A percentile compares a stretch with the other conserved stretches of the same genome.
These are phyloP conservation scores for Tuber borchii DNA, from an alignment of 495 filamentous ascomycete species.

Conservation along the genomic window DNA sequence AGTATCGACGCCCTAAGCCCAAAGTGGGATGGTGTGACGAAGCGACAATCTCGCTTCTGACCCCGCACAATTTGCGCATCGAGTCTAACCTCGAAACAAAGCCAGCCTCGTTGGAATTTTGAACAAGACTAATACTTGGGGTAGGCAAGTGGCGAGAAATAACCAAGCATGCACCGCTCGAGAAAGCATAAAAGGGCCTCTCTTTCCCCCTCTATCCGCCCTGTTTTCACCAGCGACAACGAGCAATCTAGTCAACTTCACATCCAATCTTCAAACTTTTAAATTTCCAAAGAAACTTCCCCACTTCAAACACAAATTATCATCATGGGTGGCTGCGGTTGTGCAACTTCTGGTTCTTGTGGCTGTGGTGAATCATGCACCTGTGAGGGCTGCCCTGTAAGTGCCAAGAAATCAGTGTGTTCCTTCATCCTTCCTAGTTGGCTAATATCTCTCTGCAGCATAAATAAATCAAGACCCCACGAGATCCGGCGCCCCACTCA, in stretches of 20 bases:
- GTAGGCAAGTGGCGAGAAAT: neutral
- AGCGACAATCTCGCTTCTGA: neutral
- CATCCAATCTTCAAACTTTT: neutral
- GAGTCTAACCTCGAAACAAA: neutral
- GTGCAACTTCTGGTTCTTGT: neutral
- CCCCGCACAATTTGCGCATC: neutral
- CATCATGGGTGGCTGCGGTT: slow-evolving; percentile 1
- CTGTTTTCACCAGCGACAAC: neutral
- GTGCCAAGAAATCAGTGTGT: neutral
- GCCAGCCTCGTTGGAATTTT: neutral
- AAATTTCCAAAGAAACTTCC: neutral
- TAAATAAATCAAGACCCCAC: neutral
- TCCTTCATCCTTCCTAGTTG: neutral
- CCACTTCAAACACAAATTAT: neutral
- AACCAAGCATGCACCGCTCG: neutral
- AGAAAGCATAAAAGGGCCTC: neutral
- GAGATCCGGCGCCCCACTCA: neutral
- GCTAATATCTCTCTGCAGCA: neutral
- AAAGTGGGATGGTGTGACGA: neutral
- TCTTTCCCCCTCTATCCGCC: neutral
- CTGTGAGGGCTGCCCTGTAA: neutral
- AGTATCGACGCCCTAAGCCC: neutral
- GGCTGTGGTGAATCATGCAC: neutral
- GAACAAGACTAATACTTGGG: neutral
- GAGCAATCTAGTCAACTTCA: neutral